Percentiles rank a stretch among this genome's conserved stretches.
phyloP scores from a whole-genome alignment of 2,329 filamentous ascomycete genomes.

The Sphaerulina vaccinii region DNA sequence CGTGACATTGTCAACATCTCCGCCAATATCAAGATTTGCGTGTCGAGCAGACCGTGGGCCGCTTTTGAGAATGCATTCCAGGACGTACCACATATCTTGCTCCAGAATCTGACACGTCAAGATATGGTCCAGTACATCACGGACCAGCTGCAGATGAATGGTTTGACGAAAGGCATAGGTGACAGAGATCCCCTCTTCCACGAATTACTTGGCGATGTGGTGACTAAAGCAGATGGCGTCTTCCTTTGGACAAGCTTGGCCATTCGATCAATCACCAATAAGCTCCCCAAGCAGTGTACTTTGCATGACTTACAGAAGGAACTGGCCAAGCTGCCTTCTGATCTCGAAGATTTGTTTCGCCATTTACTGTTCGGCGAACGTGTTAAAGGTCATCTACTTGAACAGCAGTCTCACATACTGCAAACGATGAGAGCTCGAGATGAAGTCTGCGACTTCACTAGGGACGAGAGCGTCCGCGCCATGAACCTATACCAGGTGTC shows the following conservation, averaged over 20 bases:
- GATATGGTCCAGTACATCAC: conserved; percentile 14
- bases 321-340: background rate
- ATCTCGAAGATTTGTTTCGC: background rate
- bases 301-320: background rate
- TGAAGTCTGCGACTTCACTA: background rate
- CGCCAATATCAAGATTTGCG: conserved; percentile 21
- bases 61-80: conserved; percentile 14
- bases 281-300: background rate
- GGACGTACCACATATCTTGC: background rate
- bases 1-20: background rate
- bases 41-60: conserved; percentile 21
- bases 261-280: background rate
- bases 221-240: background rate
- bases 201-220: too few species aligned
- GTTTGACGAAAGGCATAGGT: too few species aligned
- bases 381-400: background rate
- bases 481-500: background rate
- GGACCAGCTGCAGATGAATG: conserved; percentile 3
- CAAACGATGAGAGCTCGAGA: background rate
- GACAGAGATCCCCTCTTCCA: too few species aligned
- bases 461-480: background rate
- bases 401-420: background rate
- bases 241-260: background rate
- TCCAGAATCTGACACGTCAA: background rate
- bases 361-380: background rate